Conservation (phyloP, 805 yeast genomes). For the Kazachstania psychrophila region DNA sequence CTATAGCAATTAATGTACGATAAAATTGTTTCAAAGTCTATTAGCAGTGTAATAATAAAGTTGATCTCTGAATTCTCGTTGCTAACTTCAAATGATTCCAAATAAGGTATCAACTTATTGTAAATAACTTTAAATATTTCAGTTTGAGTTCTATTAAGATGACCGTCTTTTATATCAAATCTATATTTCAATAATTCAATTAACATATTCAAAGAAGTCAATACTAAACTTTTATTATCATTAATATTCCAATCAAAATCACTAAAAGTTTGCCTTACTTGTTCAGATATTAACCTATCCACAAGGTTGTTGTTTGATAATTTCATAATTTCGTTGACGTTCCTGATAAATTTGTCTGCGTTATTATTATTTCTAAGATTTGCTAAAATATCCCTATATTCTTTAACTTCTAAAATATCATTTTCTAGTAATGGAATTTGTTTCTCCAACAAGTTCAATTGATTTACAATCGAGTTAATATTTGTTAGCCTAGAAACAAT, state of each 20-base stretch:
- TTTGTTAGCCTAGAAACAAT: not conserved
- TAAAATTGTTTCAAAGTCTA: constrained; percentile 17
- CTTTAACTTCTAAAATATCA: not conserved
- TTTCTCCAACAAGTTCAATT: not conserved
- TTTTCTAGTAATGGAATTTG: constrained; percentile 1
- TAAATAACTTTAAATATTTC: constrained; percentile 11
- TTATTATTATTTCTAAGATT: not conserved
- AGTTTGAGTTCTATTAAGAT: constrained; percentile 22
- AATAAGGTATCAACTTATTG: constrained; percentile 5
- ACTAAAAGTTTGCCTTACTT: constrained; percentile 7
- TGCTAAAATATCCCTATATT: not conserved
- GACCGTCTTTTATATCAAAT: constrained; percentile 10
- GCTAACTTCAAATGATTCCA: constrained; percentile 9
- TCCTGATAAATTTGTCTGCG: not conserved
- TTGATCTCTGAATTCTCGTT: constrained; percentile 1
- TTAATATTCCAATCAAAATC: constrained; percentile 6
- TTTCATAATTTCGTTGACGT: constrained; percentile 9
- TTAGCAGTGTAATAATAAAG: constrained; percentile 9
- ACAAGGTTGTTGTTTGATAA: constrained; percentile 11
- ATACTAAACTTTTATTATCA: constrained; percentile 3
- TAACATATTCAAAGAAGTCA: constrained; percentile 7
- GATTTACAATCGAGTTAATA: not conserved
- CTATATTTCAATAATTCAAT: constrained; percentile 14
- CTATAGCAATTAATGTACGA: constrained; percentile 15
- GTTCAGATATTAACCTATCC: constrained; percentile 12